Base-by-base conservation (phyloP, 2,329 filamentous ascomycete genomes). In the Conoideocrella luteorostrata region DNA sequence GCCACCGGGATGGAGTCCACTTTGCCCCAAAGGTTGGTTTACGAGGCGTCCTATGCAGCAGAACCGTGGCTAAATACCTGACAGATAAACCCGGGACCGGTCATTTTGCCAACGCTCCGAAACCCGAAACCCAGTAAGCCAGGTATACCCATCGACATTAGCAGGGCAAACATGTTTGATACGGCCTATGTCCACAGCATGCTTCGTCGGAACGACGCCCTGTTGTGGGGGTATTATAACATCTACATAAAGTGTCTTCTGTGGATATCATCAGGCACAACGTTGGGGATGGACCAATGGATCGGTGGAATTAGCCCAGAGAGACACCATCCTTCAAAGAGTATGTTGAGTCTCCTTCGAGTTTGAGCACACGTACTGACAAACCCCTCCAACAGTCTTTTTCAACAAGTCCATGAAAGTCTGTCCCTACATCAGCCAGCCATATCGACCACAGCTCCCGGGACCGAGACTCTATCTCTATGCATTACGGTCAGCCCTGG, bases 101-200 rank as follows among this genome's bases (percentile, higher is more conserved):
- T 52, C 12, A 12, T 55, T 3, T 34, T 55, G 20, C 53, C 52
- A 2, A 45, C 43, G 2, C 40, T 55, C 7, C 44, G 50, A 4
- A 43, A 39, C 12, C 51, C 45, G 5, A 18, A 48, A 11, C 45
- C 41, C 5, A 22, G 37, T 1, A 46, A 47, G 9, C 62, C 56
- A 10, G 65, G 64, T 32, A 65, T 69, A 15, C 68, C 68, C 1
- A 59, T 68, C 18, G 69, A 72, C 47, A 61, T 65, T 9, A 60
- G 62, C 10, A 54, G 63, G 3, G 67, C 68, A 11, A 69, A 64
- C 45, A 52, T 72, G 4, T 71, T 73, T 47, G 69, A 72, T 48
- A 71, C 68, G 0, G 61, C 67, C 4, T 72, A 72, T 43, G 63
- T 70, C 5, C 68, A 70, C 20, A 60, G 59, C 5, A 49, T 64